Evolutionary conservation across 1,139 yeast genomes (phyloP).

Genomic region (Tardiomyces depauwii): DNA sequence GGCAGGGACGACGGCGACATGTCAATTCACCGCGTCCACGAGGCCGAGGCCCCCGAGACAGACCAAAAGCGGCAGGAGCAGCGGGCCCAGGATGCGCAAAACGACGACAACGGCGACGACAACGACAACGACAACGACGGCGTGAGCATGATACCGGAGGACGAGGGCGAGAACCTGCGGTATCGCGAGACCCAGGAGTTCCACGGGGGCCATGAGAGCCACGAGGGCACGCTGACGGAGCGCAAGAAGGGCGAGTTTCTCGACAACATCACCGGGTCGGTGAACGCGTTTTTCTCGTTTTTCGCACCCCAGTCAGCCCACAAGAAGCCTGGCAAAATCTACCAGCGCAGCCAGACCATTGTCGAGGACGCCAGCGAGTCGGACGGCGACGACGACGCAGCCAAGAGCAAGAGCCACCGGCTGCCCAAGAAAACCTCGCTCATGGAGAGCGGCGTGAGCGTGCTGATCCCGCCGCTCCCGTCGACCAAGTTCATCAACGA

Average conservation of each 20-base stretch:
- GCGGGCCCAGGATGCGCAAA: too few species aligned
- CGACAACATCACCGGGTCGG: background rate
- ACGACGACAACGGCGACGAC: background rate
- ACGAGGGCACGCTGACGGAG: background rate
- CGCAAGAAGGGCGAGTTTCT: background rate
- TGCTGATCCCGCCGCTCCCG: slow-evolving; percentile 83
- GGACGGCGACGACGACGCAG: slow-evolving; percentile 10
- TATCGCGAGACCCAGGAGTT: background rate
- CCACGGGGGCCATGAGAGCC: background rate
- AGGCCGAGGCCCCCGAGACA: too few species aligned
- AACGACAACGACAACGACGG: background rate
- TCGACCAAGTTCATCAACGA: slow-evolving; percentile 57
- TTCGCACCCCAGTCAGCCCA: slow-evolving; percentile 24
- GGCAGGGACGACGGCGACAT: too few species aligned
- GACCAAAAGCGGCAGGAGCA: too few species aligned
- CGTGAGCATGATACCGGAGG: background rate
- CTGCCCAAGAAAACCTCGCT: slow-evolving; percentile 64
- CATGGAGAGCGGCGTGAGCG: slow-evolving; percentile 70
- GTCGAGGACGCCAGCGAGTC: slow-evolving; percentile 12
- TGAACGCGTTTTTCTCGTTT: slow-evolving; percentile 17
- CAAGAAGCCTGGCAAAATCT: slow-evolving; percentile 22
- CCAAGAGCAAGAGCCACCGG: slow-evolving; percentile 1
- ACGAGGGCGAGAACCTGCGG: background rate
- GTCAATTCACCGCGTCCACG: too few species aligned
- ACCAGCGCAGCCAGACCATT: slow-evolving; percentile 22